A percentile compares a stretch with the other conserved stretches of the same genome.
Evolutionary conservation across 1,139 yeast species (phyloP).

Genomic region (Spathaspora sp.): DNA sequence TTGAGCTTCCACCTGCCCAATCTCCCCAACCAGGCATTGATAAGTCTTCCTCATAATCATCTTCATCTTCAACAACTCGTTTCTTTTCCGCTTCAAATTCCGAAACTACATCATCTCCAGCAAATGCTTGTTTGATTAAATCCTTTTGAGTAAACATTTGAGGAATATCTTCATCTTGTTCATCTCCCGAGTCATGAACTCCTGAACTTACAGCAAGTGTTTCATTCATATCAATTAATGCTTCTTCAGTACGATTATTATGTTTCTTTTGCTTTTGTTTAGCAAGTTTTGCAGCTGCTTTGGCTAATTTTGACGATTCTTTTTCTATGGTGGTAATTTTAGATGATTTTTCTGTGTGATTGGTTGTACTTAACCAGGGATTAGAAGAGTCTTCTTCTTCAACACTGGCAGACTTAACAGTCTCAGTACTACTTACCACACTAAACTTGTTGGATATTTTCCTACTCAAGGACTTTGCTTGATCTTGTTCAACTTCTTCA

Average conservation of each 20-base stretch:
- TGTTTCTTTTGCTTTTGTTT: conserved; percentile 48
- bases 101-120: conserved; percentile 88
- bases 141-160: conserved; percentile 75
- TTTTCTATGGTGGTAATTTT: conserved; percentile 58
- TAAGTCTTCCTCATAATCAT: conserved; percentile 79
- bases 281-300: conserved; percentile 51
- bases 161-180: conserved; percentile 35
- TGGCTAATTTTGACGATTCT: conserved; percentile 55
- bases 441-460: conserved; percentile 32
- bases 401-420: conserved; percentile 7
- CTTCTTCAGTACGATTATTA: conserved; percentile 29
- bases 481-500: conserved; percentile 58
- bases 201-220: conserved; percentile 36
- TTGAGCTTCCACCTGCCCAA: conserved; percentile 62
- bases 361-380: conserved; percentile 63
- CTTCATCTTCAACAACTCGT: conserved; percentile 72
- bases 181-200: conserved; percentile 26
- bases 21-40: conserved; percentile 96
- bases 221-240: conserved; percentile 49
- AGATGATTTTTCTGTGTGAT: conserved; percentile 44
- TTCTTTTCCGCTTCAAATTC: conserved; percentile 79
- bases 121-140: conserved; percentile 87
- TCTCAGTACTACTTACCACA: conserved; percentile 7
- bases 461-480: conserved; percentile 44
- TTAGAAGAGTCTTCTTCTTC: conserved; percentile 41